Conservation (phyloP, 371 early-diverging fungal species). For the Mortierella sp. region DNA sequence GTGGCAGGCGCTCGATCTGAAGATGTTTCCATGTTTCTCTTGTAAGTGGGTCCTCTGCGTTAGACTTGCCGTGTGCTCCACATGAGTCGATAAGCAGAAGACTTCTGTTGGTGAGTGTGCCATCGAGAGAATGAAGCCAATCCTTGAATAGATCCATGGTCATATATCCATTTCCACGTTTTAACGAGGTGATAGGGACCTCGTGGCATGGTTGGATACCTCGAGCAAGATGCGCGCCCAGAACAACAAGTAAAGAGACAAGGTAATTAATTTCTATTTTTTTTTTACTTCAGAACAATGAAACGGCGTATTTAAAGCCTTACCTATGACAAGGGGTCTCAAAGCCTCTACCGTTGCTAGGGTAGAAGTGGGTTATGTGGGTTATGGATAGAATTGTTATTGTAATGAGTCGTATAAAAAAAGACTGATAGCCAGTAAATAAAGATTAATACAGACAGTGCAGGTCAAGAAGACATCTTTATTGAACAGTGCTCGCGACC, state of each 20-base stretch:
- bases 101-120: conserved; percentile 2
- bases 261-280: too few species aligned
- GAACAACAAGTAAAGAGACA: too few species aligned
- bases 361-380: too few species aligned
- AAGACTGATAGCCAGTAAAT: too few species aligned
- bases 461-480: too few species aligned
- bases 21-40: conserved; percentile 6
- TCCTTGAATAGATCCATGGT: not conserved
- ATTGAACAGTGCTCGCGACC: too few species aligned
- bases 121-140: conserved; percentile 9
- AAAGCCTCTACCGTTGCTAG: not conserved
- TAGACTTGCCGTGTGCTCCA: conserved; percentile 7
- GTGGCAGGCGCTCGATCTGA: conserved; percentile 13
- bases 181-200: not conserved
- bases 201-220: conserved; percentile 8
- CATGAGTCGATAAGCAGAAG: conserved; percentile 11
- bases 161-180: conserved; percentile 3
- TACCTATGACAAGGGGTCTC: conserved; percentile 17
- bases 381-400: too few species aligned
- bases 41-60: conserved; percentile 6
- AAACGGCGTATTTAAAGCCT: not conserved
- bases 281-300: not conserved
- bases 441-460: too few species aligned
- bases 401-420: too few species aligned
- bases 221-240: conserved; percentile 2